These are phyloP conservation scores for Arthroderma uncinatum DNA, from an alignment of 2,329 filamentous ascomycete genomes.

Conservation along the genomic window DNA sequence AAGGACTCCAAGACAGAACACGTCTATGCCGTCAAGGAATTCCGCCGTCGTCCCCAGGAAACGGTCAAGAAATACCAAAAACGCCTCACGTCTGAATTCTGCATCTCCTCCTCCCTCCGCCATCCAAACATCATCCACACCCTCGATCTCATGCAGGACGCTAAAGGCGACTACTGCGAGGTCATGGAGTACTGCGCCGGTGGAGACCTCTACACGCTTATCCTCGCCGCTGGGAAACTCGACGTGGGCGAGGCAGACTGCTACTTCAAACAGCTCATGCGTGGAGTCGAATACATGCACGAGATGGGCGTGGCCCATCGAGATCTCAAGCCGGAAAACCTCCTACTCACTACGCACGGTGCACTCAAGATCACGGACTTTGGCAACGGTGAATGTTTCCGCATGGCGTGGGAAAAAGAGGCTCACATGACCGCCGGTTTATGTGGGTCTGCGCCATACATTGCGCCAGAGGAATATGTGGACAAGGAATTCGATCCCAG, in stretches of 20 bases:
- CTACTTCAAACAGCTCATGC: slow-evolving; percentile 99
- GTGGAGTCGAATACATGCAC: slow-evolving; percentile 96
- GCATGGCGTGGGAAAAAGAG: slow-evolving; percentile 98
- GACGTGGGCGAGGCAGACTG: slow-evolving; percentile 86
- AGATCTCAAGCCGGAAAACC: slow-evolving; percentile 92
- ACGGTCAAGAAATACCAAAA: slow-evolving; percentile 97
- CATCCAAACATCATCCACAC: slow-evolving; percentile 98
- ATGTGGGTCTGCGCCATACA: slow-evolving; percentile 93
- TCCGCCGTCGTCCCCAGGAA: slow-evolving; percentile 85
- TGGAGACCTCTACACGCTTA: slow-evolving; percentile 86
- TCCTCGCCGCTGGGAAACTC: slow-evolving; percentile 81
- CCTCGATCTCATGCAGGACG: slow-evolving; percentile 84
- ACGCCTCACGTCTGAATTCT: slow-evolving; percentile 91
- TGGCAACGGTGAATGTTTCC: slow-evolving; percentile 96
- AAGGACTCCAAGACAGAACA: slow-evolving; percentile 68
- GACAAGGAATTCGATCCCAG: slow-evolving; percentile 94
- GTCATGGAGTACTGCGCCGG: slow-evolving; percentile 99
- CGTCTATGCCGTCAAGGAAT: slow-evolving; percentile 96
- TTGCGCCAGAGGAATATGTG: slow-evolving; percentile 90
- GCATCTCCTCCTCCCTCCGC: slow-evolving; percentile 90
- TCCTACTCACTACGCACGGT: slow-evolving; percentile 83
- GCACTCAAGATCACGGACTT: slow-evolving; percentile 97
- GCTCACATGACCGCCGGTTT: slow-evolving; percentile 96
- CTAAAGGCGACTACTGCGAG: slow-evolving; percentile 95
- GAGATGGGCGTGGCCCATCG: slow-evolving; percentile 98